These are phyloP conservation scores for Globisporangium polare DNA, from an alignment of 352 stramenopile genomes.

Conservation along the genomic window DNA sequence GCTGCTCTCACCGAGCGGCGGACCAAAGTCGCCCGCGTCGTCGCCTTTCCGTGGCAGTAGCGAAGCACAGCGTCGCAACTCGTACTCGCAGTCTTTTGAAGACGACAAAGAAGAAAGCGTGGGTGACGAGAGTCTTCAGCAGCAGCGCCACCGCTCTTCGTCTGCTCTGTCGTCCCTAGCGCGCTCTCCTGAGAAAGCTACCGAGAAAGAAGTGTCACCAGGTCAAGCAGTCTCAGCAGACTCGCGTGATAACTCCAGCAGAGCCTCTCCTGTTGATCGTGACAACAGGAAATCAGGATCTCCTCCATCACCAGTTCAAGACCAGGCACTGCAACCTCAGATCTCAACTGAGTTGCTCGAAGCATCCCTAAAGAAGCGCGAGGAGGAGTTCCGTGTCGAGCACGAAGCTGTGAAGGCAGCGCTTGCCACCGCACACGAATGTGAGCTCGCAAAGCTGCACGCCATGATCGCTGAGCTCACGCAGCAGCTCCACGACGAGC, in stretches of 20 bases:
- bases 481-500: slow-evolving; percentile 13
- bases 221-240: not conserved
- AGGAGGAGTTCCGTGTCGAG: slow-evolving; percentile 13
- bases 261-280: not conserved
- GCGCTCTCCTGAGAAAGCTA: slow-evolving; percentile 6
- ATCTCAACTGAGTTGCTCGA: not conserved
- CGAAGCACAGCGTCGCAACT: slow-evolving; percentile 23
- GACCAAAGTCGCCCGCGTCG: slow-evolving; percentile 15
- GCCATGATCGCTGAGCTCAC: slow-evolving; percentile 1
- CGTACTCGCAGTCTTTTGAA: slow-evolving; percentile 53
- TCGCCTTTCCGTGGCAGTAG: slow-evolving; percentile 9
- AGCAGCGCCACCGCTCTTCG: not conserved
- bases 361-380: slow-evolving; percentile 3
- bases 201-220: not conserved
- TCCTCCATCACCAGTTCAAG: not conserved
- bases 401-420: not conserved
- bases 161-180: slow-evolving; percentile 7
- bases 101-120: slow-evolving; percentile 16
- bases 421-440: not conserved
- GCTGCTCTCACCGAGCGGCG: slow-evolving; percentile 30
- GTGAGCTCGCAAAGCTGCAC: slow-evolving; percentile 9
- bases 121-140: not conserved
- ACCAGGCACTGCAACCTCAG: not conserved
- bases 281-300: not conserved
- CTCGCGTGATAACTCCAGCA: not conserved